Base-by-base conservation (phyloP, 2,329 filamentous ascomycete species). In the Thermoascus crustaceus region DNA sequence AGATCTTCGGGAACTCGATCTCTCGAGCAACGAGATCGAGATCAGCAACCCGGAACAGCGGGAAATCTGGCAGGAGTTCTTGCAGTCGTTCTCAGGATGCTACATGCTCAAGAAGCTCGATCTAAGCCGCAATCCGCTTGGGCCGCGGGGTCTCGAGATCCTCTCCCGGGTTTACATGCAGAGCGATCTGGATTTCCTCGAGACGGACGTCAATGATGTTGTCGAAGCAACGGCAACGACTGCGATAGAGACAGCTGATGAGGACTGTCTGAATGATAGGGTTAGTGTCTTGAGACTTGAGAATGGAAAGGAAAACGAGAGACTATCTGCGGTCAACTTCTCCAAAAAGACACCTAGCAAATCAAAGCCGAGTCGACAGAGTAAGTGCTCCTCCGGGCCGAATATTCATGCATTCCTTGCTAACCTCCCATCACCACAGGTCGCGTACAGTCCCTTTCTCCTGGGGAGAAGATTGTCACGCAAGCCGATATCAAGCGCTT, bases 1-100 rank as follows among this genome's bases (percentile, higher is more conserved):
- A n/a, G 64, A 69, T 24, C 47, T 73, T 10, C 60, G 60, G 40
- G 64, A 66, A 17, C 49, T 73, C 13, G 64, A 71, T 41, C 46
- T 73, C 5, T 64, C 68, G 6, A 43, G 57, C 14, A 73, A 73
- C 44, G 41, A 54, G 1, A 64, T 73, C 40, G 46, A 42, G 7
- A 55, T 72, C 16, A 42, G 38, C 4, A 59, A 45, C 7, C 45
- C 53, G 6, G 47, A 57, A 13, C 52, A 69, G 23, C 57, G 60
- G 21, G 32, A 39, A 4, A 48, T 60, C 6, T 72, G 67, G 67
- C 52, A 61, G 34, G 32, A 30, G 1, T 73, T 73, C 37, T 47
- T 72, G 9, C 37, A 49, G 4, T 58, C 67, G 0, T 69, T 71
- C 47, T 45, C 49, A 4, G 34, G 51, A 13, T 71, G 68, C 46